Percentiles rank a stretch among this genome's conserved stretches.
Evolutionary conservation across 140 eudicot genomes (phyloP).

Genomic region (Stevia rebaudiana): DNA sequence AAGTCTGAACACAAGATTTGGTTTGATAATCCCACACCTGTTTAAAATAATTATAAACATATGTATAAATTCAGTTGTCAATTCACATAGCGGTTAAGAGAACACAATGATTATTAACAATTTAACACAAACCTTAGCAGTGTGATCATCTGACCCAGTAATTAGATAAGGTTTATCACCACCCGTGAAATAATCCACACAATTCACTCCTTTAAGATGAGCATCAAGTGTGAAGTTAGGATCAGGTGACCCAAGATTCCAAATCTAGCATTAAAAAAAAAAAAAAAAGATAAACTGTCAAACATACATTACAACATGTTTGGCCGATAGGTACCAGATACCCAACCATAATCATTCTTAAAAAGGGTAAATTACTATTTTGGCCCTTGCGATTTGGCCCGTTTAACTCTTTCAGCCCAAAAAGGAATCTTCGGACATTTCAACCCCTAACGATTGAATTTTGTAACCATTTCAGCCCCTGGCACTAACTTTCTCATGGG

Average conservation of each 20-base stretch:
- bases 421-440: too few relatives aligned
- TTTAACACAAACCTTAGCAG: conserved; percentile 58
- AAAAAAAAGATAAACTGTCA: not conserved
- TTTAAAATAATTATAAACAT: conserved; percentile 20
- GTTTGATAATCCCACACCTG: conserved; percentile 92
- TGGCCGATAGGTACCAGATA: conserved; percentile 1
- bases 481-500: too few relatives aligned
- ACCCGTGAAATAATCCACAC: conserved; percentile 82
- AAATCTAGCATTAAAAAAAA: conserved; percentile 41
- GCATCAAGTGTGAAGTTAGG: conserved; percentile 81
- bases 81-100: not conserved
- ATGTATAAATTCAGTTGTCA: not conserved
- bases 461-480: too few relatives aligned
- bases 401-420: too few relatives aligned
- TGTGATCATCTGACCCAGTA: conserved; percentile 91
- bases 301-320: not conserved
- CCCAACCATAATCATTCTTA: conserved; percentile 1
- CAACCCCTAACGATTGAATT: too few relatives aligned
- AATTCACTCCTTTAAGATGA: conserved; percentile 78
- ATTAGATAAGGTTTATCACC: conserved; percentile 80
- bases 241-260: conserved; percentile 88
- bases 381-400: too few relatives aligned
- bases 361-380: too few relatives aligned
- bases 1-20: conserved; percentile 66
- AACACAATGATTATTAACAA: not conserved